A percentile compares a stretch with the other conserved stretches of the same genome.
Evolutionary conservation across 73 alveolate species (phyloP).

Genomic region (Paramecium primaurelia): DNA sequence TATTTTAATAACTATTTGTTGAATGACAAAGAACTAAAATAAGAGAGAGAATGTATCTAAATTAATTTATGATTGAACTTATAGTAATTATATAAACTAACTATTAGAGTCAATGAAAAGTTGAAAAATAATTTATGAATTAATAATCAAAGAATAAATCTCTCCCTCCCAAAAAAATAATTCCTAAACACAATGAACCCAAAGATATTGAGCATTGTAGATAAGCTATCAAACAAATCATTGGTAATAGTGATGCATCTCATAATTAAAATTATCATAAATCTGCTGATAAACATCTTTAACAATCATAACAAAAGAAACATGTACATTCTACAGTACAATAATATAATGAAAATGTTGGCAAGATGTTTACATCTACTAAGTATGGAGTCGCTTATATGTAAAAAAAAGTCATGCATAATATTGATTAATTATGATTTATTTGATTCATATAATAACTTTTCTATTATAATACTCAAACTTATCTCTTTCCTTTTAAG

Average conservation of each 20-base stretch:
- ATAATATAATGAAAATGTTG: background rate
- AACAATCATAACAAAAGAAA: background rate
- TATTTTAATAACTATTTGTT: background rate
- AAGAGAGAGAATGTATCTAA: background rate
- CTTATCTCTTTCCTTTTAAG: background rate
- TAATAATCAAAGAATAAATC: background rate
- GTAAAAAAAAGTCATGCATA: background rate
- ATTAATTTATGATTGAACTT: background rate
- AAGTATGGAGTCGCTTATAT: slow-evolving; percentile 3
- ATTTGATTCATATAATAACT: background rate
- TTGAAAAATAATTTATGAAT: background rate
- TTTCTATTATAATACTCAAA: background rate
- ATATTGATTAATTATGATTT: background rate
- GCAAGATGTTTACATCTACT: slow-evolving; percentile 11
- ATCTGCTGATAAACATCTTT: background rate
- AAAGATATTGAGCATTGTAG: background rate
- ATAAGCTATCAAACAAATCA: background rate
- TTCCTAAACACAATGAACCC: background rate
- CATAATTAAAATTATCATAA: background rate
- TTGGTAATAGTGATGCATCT: background rate
- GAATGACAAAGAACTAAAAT: background rate
- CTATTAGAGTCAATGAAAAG: background rate
- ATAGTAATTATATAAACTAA: background rate
- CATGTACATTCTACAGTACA: background rate
- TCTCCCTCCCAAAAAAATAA: background rate